Conservation (phyloP, 2,329 filamentous ascomycete species). For the Trichophyton schoenleinii region DNA sequence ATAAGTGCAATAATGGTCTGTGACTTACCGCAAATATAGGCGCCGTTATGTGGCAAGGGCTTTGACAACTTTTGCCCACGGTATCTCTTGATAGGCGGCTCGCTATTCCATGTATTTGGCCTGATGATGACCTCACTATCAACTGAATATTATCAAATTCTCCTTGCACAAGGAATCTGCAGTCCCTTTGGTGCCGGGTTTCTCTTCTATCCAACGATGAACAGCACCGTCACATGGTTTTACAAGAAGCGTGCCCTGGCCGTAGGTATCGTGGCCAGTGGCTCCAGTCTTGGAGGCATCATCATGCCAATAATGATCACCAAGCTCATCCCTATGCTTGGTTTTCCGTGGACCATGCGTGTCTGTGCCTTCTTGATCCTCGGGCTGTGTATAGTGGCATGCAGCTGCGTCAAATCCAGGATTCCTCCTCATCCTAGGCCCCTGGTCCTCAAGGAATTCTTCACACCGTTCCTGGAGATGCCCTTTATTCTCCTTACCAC, state of each 20-base stretch:
- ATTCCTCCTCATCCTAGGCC: slow-evolving; percentile 17
- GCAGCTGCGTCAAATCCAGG: slow-evolving; percentile 40
- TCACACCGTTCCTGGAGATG: slow-evolving; percentile 34
- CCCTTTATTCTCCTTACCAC: slow-evolving; percentile 34
- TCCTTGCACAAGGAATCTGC: slow-evolving; percentile 44
- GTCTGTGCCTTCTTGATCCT: slow-evolving; percentile 50
- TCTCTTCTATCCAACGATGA: slow-evolving; percentile 37
- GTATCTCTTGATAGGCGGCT: slow-evolving; percentile 39
- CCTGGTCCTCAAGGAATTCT: slow-evolving; percentile 7
- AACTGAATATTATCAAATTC: slow-evolving; percentile 44
- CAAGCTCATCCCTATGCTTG: slow-evolving; percentile 40
- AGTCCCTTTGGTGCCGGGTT: slow-evolving; percentile 40
- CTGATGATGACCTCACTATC: slow-evolving; percentile 47
- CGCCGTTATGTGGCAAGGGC: slow-evolving; percentile 49
- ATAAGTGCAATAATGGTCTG: background rate
- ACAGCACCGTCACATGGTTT: slow-evolving; percentile 40
- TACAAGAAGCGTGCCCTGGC: slow-evolving; percentile 40
- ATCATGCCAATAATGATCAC: slow-evolving; percentile 51
- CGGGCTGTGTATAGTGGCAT: slow-evolving; percentile 42
- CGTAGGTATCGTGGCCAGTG: slow-evolving; percentile 42
- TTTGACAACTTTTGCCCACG: slow-evolving; percentile 53
- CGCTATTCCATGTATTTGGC: slow-evolving; percentile 44
- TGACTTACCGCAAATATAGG: slow-evolving; percentile 29
- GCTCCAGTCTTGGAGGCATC: slow-evolving; percentile 46
- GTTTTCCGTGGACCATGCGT: slow-evolving; percentile 48